These are phyloP conservation scores for Trichoderma citrinoviride DNA, from an alignment of 2,329 filamentous ascomycete genomes.

Conservation along the genomic window DNA sequence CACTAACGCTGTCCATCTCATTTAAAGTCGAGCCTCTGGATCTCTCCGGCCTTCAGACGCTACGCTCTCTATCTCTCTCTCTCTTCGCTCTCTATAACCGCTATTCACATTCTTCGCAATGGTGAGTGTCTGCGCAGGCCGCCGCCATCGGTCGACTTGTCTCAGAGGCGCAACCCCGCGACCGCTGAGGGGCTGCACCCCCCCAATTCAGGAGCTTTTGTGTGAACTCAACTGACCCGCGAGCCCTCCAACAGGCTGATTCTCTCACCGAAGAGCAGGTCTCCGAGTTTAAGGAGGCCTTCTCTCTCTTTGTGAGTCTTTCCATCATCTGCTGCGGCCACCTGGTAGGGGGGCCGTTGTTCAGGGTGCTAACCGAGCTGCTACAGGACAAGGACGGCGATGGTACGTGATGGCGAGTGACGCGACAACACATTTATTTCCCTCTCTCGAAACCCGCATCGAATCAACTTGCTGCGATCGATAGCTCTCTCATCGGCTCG, in stretches of 20 bases:
- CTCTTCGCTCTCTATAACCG: constrained; percentile 23
- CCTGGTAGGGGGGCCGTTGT: neutral
- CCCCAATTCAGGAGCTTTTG: constrained; percentile 18
- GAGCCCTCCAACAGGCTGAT: constrained; percentile 66
- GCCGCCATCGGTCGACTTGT: neutral
- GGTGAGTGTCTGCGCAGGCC: constrained; percentile 28
- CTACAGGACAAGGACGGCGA: constrained; percentile 83
- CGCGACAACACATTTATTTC: neutral
- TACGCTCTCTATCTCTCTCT: neutral
- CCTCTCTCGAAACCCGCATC: neutral
- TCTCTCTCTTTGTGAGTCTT: constrained; percentile 93
- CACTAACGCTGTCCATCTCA: constrained; percentile 14
- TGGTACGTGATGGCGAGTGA: constrained; percentile 58
- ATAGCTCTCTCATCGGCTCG: neutral
- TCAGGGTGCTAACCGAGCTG: constrained; percentile 28
- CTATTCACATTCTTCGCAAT: constrained; percentile 30
- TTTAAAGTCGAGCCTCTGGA: neutral
- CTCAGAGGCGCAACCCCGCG: constrained; percentile 23
- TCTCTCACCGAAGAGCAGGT: constrained; percentile 99
- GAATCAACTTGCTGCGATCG: neutral
- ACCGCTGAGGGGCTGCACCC: constrained; percentile 30
- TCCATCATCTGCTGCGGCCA: neutral
- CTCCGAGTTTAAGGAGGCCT: constrained; percentile 99
- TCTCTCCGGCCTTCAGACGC: neutral
- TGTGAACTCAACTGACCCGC: constrained; percentile 30